These are phyloP conservation scores for Cyclocybe cylindracea DNA, from an alignment of 768 basidiomycete species.

Conservation along the genomic window DNA sequence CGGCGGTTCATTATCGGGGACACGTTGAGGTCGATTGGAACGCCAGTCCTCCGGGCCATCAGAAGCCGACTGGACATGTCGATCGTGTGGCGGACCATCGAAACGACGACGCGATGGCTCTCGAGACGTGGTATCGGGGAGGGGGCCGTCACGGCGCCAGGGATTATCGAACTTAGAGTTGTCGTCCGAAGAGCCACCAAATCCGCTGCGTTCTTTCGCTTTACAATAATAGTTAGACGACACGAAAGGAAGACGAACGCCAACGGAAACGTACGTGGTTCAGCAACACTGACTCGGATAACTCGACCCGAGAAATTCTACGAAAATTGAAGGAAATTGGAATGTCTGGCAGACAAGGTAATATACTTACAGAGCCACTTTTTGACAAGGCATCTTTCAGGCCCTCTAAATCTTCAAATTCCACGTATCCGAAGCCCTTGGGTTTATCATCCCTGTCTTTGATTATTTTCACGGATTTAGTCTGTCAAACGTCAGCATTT, in stretches of 20 bases:
- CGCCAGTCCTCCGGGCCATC: slow-evolving; percentile 75
- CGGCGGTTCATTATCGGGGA: slow-evolving; percentile 49
- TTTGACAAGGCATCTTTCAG: slow-evolving; percentile 82
- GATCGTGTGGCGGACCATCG: slow-evolving; percentile 51
- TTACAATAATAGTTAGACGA: slow-evolving; percentile 12
- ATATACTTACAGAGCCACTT: slow-evolving; percentile 61
- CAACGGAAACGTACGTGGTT: slow-evolving; percentile 72
- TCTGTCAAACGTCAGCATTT: slow-evolving; percentile 37
- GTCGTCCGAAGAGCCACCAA: slow-evolving; percentile 60
- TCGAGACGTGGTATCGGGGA: slow-evolving; percentile 68
- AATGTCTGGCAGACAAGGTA: not conserved
- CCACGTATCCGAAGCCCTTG: slow-evolving; percentile 97
- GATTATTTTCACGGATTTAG: slow-evolving; percentile 90
- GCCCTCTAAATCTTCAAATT: slow-evolving; percentile 85
- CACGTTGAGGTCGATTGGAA: slow-evolving; percentile 47
- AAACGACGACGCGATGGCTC: slow-evolving; percentile 68
- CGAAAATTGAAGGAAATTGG: slow-evolving; percentile 3
- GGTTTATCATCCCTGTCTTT: slow-evolving; percentile 91
- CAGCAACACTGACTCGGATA: slow-evolving; percentile 92
- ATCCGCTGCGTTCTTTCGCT: slow-evolving; percentile 78
- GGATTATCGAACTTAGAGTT: slow-evolving; percentile 80
- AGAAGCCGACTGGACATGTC: slow-evolving; percentile 48
- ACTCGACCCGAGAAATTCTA: slow-evolving; percentile 77
- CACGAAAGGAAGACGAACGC: not conserved
- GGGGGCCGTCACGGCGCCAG: slow-evolving; percentile 88